Conservation (phyloP, 768 basidiomycete genomes). For the Leccinum incarnatum region DNA sequence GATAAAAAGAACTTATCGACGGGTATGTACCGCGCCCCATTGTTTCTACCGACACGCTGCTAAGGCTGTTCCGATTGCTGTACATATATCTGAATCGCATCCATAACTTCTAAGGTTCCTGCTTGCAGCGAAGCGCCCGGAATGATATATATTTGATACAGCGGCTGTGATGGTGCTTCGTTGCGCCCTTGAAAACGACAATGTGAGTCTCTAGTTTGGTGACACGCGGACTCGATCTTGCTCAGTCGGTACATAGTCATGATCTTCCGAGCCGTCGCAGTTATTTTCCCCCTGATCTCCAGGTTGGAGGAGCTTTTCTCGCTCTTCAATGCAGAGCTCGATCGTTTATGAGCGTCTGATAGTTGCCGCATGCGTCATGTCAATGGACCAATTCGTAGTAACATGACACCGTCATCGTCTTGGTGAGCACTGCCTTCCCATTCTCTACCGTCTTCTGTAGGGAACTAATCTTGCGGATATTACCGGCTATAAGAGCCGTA, state of each 20-base stretch:
- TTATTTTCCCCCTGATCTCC: not conserved
- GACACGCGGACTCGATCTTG: not conserved
- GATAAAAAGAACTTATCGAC: not conserved
- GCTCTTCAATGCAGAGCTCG: not conserved
- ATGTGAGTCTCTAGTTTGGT: not conserved
- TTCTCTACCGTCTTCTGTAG: not conserved
- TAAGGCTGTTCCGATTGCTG: constrained; percentile 3
- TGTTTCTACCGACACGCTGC: not conserved
- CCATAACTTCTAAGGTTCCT: not conserved
- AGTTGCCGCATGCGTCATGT: not conserved
- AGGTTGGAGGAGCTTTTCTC: not conserved
- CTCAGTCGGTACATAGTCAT: not conserved
- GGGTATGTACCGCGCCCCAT: not conserved
- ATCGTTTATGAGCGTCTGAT: not conserved
- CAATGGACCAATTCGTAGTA: not conserved
- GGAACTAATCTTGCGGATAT: not conserved
- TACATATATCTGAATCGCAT: not conserved
- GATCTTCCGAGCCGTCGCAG: not conserved
- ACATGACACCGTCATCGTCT: not conserved
- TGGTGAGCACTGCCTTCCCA: not conserved
- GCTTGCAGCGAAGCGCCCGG: not conserved
- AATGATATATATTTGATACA: not conserved
- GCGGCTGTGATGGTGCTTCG: not conserved
- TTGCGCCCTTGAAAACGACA: not conserved
- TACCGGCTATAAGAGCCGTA: not conserved